Evolutionary conservation across 495 filamentous ascomycete species (phyloP).

Genomic region (Talaromyces adpressus): DNA sequence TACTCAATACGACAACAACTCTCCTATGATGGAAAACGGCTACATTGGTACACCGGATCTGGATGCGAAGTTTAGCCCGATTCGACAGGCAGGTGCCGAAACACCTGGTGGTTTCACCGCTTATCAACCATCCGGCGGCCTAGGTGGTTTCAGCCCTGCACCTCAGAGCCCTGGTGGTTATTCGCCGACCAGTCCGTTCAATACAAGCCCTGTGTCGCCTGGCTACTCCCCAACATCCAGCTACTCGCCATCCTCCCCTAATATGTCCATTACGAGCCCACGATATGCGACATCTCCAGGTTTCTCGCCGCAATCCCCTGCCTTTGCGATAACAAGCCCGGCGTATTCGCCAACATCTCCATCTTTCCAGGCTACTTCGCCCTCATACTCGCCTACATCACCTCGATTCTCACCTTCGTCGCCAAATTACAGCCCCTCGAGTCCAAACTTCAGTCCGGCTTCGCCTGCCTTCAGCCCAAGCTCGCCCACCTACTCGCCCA

Average conservation of each 20-base stretch:
- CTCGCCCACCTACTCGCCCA: constrained; percentile 61
- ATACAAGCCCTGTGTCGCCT: constrained; percentile 68
- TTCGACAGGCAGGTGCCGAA: constrained; percentile 68
- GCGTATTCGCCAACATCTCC: constrained; percentile 77
- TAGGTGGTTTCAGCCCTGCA: constrained; percentile 59
- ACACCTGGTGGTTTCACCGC: constrained; percentile 66
- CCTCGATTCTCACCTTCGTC: constrained; percentile 76
- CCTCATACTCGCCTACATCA: constrained; percentile 76
- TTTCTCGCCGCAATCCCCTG: constrained; percentile 60
- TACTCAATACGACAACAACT: constrained; percentile 90
- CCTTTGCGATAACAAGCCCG: neutral
- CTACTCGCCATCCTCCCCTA: constrained; percentile 58
- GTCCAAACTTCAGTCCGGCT: constrained; percentile 54
- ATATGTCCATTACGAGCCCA: constrained; percentile 52
- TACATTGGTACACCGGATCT: constrained; percentile 72
- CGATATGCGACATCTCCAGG: constrained; percentile 44
- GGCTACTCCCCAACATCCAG: constrained; percentile 69
- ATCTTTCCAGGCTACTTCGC: constrained; percentile 60
- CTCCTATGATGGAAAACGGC: constrained; percentile 74
- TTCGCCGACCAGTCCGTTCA: constrained; percentile 71
- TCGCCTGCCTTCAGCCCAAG: constrained; percentile 52
- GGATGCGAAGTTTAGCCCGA: constrained; percentile 82
- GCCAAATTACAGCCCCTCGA: constrained; percentile 55
- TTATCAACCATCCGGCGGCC: constrained; percentile 46
- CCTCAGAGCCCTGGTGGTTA: constrained; percentile 63